Evolutionary conservation across 2,329 filamentous ascomycete genomes (phyloP).

Genomic region (Mycosphaerella arachidis): DNA sequence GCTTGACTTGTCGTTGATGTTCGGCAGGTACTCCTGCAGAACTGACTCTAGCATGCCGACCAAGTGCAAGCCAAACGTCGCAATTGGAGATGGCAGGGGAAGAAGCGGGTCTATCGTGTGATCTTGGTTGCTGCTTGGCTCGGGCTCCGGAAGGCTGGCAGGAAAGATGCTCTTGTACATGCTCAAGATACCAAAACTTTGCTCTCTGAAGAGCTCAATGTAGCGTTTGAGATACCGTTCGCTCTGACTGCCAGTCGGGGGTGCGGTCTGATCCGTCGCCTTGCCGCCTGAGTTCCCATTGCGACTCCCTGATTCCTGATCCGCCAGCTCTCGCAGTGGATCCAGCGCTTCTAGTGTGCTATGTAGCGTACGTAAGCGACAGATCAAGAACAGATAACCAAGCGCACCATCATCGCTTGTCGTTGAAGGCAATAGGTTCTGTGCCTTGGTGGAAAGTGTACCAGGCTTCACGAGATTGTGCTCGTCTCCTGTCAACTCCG

Average conservation of each 20-base stretch:
- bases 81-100: conserved; percentile 68
- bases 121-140: not conserved
- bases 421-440: conserved; percentile 23
- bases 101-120: conserved; percentile 35
- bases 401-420: conserved; percentile 58
- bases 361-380: conserved; percentile 73
- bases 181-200: conserved; percentile 91
- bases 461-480: conserved; percentile 15
- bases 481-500: conserved; percentile 59
- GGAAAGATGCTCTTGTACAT: conserved; percentile 91
- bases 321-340: conserved; percentile 80
- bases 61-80: conserved; percentile 80
- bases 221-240: conserved; percentile 92
- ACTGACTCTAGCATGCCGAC: conserved; percentile 76
- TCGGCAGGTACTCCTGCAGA: conserved; percentile 70
- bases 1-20: conserved; percentile 71
- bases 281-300: conserved; percentile 26
- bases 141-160: conserved; percentile 44
- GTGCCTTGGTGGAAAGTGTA: conserved; percentile 28
- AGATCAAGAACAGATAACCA: conserved; percentile 81
- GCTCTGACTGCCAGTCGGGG: conserved; percentile 74
- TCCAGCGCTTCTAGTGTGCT: conserved; percentile 77
- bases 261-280: conserved; percentile 37
- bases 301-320: conserved; percentile 66
- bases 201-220: conserved; percentile 95